phyloP scores from a whole-genome alignment of 1,139 yeast species.

The Keqinozyma sinolaborantium region DNA sequence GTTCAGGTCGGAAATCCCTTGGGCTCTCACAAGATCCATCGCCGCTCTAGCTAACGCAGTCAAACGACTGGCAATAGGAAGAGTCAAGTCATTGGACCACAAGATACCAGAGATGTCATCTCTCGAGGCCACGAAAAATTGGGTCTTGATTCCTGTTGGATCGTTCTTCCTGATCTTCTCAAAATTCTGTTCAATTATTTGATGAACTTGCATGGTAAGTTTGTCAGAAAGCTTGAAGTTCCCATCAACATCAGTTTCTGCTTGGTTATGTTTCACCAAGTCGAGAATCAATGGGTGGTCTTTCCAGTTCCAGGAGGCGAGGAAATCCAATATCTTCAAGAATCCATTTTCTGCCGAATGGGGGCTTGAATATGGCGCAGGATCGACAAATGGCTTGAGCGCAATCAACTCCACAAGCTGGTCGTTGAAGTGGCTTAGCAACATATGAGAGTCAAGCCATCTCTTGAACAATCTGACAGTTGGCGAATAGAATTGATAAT shows the following conservation, averaged over 20 bases:
- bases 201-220: slow-evolving; percentile 59
- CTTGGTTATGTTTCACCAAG: slow-evolving; percentile 50
- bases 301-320: slow-evolving; percentile 92
- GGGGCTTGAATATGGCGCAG: slow-evolving; percentile 79
- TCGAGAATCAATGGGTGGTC: slow-evolving; percentile 82
- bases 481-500: slow-evolving; percentile 73
- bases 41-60: slow-evolving; percentile 87
- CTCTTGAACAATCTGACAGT: slow-evolving; percentile 80
- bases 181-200: slow-evolving; percentile 62
- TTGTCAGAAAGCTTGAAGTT: slow-evolving; percentile 50
- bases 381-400: slow-evolving; percentile 79
- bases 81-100: slow-evolving; percentile 70
- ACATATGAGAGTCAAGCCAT: slow-evolving; percentile 77
- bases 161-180: slow-evolving; percentile 65
- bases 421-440: slow-evolving; percentile 67
- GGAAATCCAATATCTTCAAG: slow-evolving; percentile 63
- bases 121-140: slow-evolving; percentile 77
- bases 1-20: slow-evolving; percentile 43
- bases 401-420: slow-evolving; percentile 82
- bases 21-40: slow-evolving; percentile 43
- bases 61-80: slow-evolving; percentile 81
- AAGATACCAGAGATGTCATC: slow-evolving; percentile 80
- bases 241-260: slow-evolving; percentile 15
- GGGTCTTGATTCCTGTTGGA: slow-evolving; percentile 77
- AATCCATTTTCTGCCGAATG: slow-evolving; percentile 79